phyloP scores from a whole-genome alignment of 2,329 filamentous ascomycete genomes.

The Paraconiothyrium brasiliense region DNA sequence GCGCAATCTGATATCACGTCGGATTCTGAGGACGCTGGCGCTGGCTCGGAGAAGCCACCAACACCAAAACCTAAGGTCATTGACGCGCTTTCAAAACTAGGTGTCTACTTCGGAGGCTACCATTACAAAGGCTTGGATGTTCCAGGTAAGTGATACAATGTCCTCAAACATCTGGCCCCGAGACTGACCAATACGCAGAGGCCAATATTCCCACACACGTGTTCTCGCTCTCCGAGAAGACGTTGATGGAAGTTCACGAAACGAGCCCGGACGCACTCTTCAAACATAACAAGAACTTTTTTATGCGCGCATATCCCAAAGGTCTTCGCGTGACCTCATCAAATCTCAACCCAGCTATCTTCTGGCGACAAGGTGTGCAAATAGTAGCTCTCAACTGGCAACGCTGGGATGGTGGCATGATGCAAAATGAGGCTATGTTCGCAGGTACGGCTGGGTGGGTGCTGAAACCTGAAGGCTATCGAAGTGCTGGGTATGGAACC shows the following conservation, averaged over 20 bases:
- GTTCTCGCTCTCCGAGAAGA: constrained; percentile 70
- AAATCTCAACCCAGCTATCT: constrained; percentile 84
- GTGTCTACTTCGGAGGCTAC: constrained; percentile 87
- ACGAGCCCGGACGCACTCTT: constrained; percentile 70
- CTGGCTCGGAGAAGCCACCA: constrained; percentile 51
- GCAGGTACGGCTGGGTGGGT: constrained; percentile 82
- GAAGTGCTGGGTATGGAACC: constrained; percentile 50
- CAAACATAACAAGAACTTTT: constrained; percentile 79
- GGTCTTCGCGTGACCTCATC: constrained; percentile 83
- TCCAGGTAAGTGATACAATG: constrained; percentile 58
- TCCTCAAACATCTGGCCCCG: background rate
- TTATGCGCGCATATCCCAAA: constrained; percentile 91
- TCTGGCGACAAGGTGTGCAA: constrained; percentile 90
- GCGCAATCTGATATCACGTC: constrained; percentile 35
- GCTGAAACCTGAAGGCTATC: constrained; percentile 81
- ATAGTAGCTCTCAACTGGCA: constrained; percentile 96
- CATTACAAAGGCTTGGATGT: constrained; percentile 78
- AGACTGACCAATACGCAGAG: constrained; percentile 36
- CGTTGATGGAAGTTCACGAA: constrained; percentile 72
- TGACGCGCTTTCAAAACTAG: constrained; percentile 75
- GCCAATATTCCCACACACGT: constrained; percentile 67
- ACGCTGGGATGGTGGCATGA: constrained; percentile 88
- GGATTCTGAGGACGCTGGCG: constrained; percentile 41
- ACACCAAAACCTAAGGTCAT: constrained; percentile 70
- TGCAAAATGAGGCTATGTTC: constrained; percentile 96